A percentile compares a stretch with the other conserved stretches of the same genome.
Conservation (phyloP, 257 asterid species). For the Hygrophila difformis region DNA sequence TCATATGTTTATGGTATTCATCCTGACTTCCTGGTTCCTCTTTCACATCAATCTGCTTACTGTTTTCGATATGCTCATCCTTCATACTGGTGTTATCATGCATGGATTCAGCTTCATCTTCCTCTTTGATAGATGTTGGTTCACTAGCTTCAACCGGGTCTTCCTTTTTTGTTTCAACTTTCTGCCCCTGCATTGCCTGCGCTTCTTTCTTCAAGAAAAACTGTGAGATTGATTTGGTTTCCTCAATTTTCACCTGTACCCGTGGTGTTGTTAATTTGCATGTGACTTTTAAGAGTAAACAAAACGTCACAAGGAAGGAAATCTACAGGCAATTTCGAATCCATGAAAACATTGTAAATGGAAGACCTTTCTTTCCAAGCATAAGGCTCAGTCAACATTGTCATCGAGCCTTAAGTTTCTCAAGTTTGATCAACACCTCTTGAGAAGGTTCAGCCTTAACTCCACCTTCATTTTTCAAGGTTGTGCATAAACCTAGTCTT, state of each 20-base stretch:
- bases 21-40: conserved; percentile 11
- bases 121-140: conserved; percentile 28
- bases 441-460: no score
- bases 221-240: conserved; percentile 56
- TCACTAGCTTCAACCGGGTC: conserved; percentile 24
- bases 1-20: conserved; percentile 5
- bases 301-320: background rate
- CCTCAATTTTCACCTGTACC: conserved; percentile 59
- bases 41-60: background rate
- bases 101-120: conserved; percentile 8
- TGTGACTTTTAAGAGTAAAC: background rate
- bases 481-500: no score
- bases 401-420: no score
- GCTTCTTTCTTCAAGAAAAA: conserved; percentile 59
- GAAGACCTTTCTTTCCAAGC: background rate
- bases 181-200: conserved; percentile 18
- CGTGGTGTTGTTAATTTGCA: conserved; percentile 2
- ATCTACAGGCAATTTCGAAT: background rate
- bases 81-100: background rate
- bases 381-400: no score
- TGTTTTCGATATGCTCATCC: background rate
- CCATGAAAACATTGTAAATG: no score
- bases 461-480: no score
- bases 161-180: conserved; percentile 21
- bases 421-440: no score